Conservation (phyloP, 2,329 filamentous ascomycete species). For the Penicillium concentricum region DNA sequence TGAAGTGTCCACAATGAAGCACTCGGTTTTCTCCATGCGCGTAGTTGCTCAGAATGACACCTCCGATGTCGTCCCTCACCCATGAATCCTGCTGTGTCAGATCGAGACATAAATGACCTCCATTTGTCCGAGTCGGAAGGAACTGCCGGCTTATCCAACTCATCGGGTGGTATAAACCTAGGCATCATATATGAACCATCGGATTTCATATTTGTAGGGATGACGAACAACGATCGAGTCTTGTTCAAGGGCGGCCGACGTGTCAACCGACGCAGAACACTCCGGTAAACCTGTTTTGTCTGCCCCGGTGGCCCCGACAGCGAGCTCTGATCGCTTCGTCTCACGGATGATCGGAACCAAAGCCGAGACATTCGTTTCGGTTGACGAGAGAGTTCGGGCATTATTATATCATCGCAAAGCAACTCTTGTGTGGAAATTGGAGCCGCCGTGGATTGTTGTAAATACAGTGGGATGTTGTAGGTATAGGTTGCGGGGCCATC, state of each 20-base stretch:
- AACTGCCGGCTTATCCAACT: slow-evolving; percentile 1
- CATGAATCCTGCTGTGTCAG: slow-evolving; percentile 10
- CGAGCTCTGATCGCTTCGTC: not conserved
- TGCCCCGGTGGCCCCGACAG: slow-evolving; percentile 7
- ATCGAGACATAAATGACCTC: not conserved
- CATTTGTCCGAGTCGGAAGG: slow-evolving; percentile 1
- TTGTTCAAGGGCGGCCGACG: slow-evolving; percentile 33
- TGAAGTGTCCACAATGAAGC: slow-evolving; percentile 36
- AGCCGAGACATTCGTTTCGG: slow-evolving; percentile 21
- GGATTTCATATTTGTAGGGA: slow-evolving; percentile 25
- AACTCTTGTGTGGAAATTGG: slow-evolving; percentile 24
- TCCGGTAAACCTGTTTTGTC: slow-evolving; percentile 17
- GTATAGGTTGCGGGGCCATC: slow-evolving; percentile 3
- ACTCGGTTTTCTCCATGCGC: slow-evolving; percentile 38
- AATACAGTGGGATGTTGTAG: slow-evolving; percentile 16
- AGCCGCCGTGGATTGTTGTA: slow-evolving; percentile 5
- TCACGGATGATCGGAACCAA: slow-evolving; percentile 21
- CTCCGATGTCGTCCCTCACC: slow-evolving; percentile 33
- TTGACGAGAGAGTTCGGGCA: slow-evolving; percentile 34
- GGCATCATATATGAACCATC: slow-evolving; percentile 21
- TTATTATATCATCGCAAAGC: slow-evolving; percentile 29
- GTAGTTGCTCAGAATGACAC: slow-evolving; percentile 40
- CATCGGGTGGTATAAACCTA: slow-evolving; percentile 19
- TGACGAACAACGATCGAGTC: slow-evolving; percentile 30
- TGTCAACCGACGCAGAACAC: slow-evolving; percentile 30